Evolutionary conservation across 1,284 basidiomycete genomes (phyloP), one percentile per base, ranked within the genome.

Genomic region (Fistulinella cinereoalba): DNA sequence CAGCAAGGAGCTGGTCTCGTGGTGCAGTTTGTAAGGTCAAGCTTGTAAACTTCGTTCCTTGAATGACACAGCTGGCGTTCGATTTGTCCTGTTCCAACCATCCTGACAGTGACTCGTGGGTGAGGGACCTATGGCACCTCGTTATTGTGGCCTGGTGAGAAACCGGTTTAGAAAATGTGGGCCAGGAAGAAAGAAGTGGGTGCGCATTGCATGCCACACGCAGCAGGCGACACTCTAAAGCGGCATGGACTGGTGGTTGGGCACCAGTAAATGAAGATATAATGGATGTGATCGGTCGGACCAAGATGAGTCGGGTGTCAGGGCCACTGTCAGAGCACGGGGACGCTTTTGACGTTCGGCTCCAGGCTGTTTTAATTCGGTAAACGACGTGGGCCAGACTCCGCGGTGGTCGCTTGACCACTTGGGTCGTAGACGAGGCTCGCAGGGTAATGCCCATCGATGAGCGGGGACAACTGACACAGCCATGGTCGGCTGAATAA

Each of bases 51-150:
- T 16, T 41, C 36, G 37, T 24, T 34, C 49, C 41, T 40, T 38
- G 44, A 31, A 13, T 22, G 37, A 38, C 27, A 6, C 22, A 45
- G 18, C n/a, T 34, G 27, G 24, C 15, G 23, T 25, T 38, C 22
- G 29, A 22, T 22, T 16, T 50, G 36, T 27, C 40, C 23, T 34
- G 36, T 36, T 55, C 12, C 15, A n/a, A 15, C 32, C 11, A 19
- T 29, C 31, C 18, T 29, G 36, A 32, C 43, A 34, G 24, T 16
- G 41, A 18, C 28, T 41, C 39, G 42, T 52, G 49, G 38, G 45
- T 32, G 24, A 19, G 44, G 58, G 58, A 63, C 62, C 59, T 41
- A 56, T 1, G 53, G 43, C 59, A 61, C 62, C 60, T 44, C 4
- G 37, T 45, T 37, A 61, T 61, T 16, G 22, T 38, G 23, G 29